Base-by-base conservation (phyloP, 805 yeast species). In the Wickerhamomyces strasburgensis region DNA sequence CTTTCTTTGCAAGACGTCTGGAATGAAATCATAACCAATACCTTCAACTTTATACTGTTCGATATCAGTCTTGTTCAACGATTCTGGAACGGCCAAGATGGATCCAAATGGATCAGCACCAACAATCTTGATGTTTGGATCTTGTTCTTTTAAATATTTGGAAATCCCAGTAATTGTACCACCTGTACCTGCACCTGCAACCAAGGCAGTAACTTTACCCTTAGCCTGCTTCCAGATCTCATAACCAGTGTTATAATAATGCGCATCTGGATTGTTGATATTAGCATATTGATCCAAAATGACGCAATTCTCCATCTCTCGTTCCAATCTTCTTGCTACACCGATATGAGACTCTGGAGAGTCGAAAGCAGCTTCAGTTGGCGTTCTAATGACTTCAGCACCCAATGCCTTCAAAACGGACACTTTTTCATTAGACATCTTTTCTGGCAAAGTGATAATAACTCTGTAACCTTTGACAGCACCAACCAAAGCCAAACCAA, bases 121-220 rank as follows among this genome's bases (percentile, higher is more conserved):
- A 34, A 80, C 71, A 29, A 85, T 73, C 40, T 68, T 59, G 44
- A 85, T 67, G 13, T 75, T 63, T 18, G 78, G 64, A 60, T 83
- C 72, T 60, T 80, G 72, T 58, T 78, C 84, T 65, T 84, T 84
- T 58, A 85, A 69, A 51, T 79, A 86, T 49, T 68, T 71, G 39
- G 93, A 76, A 49, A 84, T 83, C 65, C 95, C 95, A 35, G 84
- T 67, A 56, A 85, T 80, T 37, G 95, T 85, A 64, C 95, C 95
- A 63, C 95, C 95, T 40, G 95, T 85, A 64, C 95, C 95, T 6
- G 95, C 95, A 60, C 95, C 95, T 27, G 95, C 95, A 37, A 86
- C 83, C 31, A 86, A 68, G 43, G 80, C 86, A 37, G 76, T 77
- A 37, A 86, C 68, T 42, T 78, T 73, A 25, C 89, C 85, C 18